phyloP scores from a whole-genome alignment of 192 early-diverging fungal genomes.

The Coemansia sp. region DNA sequence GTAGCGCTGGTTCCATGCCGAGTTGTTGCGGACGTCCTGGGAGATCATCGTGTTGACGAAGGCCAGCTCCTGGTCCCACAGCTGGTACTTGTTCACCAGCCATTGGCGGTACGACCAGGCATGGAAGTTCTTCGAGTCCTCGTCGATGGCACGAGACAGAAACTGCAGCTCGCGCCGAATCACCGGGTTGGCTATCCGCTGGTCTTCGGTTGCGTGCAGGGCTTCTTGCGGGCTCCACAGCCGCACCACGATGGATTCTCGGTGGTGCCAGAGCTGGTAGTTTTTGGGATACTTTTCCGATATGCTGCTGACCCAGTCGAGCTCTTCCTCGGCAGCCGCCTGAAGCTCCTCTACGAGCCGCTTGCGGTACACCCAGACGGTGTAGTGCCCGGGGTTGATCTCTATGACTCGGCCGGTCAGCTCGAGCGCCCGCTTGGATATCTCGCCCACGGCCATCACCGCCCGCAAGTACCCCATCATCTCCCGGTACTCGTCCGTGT shows the following conservation, averaged over 20 bases:
- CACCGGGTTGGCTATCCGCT: conserved; percentile 36
- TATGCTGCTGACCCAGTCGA: conserved; percentile 73
- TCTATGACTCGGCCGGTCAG: conserved; percentile 79
- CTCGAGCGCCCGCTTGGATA: conserved; percentile 73
- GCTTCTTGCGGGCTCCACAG: conserved; percentile 21
- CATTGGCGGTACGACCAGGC: conserved; percentile 98
- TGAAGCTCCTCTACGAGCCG: conserved; percentile 68
- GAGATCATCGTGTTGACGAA: conserved; percentile 73
- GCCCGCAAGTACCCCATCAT: conserved; percentile 89
- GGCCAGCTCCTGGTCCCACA: conserved; percentile 76
- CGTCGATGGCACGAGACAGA: conserved; percentile 63
- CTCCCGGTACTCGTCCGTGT: conserved; percentile 45
- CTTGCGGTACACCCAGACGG: conserved; percentile 92
- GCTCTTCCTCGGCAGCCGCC: conserved; percentile 65
- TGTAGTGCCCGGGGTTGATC: conserved; percentile 91
- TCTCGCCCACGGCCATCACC: conserved; percentile 66
- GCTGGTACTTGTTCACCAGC: conserved; percentile 70
- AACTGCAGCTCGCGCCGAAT: conserved; percentile 69
- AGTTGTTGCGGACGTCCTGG: conserved; percentile 93
- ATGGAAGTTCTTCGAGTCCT: conserved; percentile 98
- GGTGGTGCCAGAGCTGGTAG: conserved; percentile 89
- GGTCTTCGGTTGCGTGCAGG: conserved; percentile 24
- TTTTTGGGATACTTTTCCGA: conserved; percentile 80
- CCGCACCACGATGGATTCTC: conserved; percentile 24
- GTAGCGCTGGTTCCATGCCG: conserved; percentile 97